phyloP scores from a whole-genome alignment of 2,329 filamentous ascomycete species.

The Teratosphaeria pseudoeucalypti region DNA sequence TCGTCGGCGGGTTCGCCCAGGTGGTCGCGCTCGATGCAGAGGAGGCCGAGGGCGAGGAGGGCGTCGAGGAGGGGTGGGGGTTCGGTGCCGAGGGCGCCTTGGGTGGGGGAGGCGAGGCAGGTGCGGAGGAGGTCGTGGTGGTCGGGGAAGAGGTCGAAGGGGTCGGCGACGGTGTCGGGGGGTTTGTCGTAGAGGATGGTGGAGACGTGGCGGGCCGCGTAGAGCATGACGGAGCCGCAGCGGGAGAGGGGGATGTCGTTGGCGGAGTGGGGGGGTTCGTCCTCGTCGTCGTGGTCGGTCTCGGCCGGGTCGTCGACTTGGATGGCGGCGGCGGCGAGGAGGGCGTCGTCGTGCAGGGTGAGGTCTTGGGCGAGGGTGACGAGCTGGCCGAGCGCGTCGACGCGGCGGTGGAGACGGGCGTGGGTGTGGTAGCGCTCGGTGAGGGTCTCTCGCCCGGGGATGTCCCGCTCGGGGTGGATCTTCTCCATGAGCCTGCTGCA shows the following conservation, averaged over 20 bases:
- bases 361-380: conserved; percentile 55
- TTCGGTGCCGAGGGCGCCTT: conserved; percentile 32
- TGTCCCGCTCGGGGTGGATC: conserved; percentile 52
- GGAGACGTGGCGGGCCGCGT: conserved; percentile 42
- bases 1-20: conserved; percentile 39
- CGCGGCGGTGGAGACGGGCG: conserved; percentile 48
- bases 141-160: conserved; percentile 42
- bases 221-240: conserved; percentile 44
- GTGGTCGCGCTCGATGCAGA: conserved; percentile 37
- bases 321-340: conserved; percentile 36
- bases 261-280: conserved; percentile 43
- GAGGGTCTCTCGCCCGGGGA: conserved; percentile 52
- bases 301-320: conserved; percentile 30
- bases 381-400: conserved; percentile 61
- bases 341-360: conserved; percentile 34
- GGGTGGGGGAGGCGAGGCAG: conserved; percentile 34
- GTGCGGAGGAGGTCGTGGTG: conserved; percentile 42
- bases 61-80: conserved; percentile 46
- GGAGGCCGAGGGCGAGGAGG: conserved; percentile 41
- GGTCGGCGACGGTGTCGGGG: conserved; percentile 3
- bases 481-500: conserved; percentile 55
- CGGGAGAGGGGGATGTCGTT: conserved; percentile 47
- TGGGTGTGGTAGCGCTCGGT: conserved; percentile 56
- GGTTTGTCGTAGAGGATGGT: conserved; percentile 38
- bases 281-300: conserved; percentile 35